Percentiles rank a stretch among this genome's conserved stretches.
phyloP scores from a whole-genome alignment of 495 filamentous ascomycete species.

The Penicillium canariense region DNA sequence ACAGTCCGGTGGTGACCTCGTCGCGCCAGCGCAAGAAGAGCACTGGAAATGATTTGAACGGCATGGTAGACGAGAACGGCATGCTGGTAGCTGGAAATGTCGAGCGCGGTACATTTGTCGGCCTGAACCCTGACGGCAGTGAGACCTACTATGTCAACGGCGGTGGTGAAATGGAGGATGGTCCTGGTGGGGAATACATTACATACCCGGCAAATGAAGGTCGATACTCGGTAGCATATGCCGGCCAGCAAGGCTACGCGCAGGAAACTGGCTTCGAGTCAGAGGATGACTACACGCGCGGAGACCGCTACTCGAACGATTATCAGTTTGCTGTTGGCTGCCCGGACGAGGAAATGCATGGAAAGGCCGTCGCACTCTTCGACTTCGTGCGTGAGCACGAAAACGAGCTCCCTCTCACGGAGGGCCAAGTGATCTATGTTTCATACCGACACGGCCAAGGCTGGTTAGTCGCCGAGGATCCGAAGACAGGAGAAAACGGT shows the following conservation, averaged over 20 bases:
- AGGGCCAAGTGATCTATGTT: slow-evolving; percentile 96
- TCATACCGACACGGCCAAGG: slow-evolving; percentile 94
- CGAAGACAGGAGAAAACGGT: slow-evolving; percentile 83
- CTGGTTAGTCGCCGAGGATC: slow-evolving; percentile 95
- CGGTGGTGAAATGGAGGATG: slow-evolving; percentile 56
- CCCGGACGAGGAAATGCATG: slow-evolving; percentile 96
- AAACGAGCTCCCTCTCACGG: slow-evolving; percentile 87
- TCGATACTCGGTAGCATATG: slow-evolving; percentile 51
- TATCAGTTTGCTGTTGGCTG: slow-evolving; percentile 95
- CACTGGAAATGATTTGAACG: slow-evolving; percentile 43
- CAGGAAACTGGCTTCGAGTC: slow-evolving; percentile 55
- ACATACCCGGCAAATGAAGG: slow-evolving; percentile 70
- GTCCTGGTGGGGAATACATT: slow-evolving; percentile 76
- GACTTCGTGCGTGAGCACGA: slow-evolving; percentile 94
- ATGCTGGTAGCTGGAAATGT: slow-evolving; percentile 24
- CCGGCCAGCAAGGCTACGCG: slow-evolving; percentile 56
- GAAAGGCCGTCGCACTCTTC: slow-evolving; percentile 92
- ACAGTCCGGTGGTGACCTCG: slow-evolving; percentile 79
- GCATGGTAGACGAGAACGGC: slow-evolving; percentile 21
- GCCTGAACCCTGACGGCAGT: slow-evolving; percentile 68
- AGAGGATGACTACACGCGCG: slow-evolving; percentile 56
- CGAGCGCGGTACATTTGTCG: slow-evolving; percentile 64
- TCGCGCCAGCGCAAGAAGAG: slow-evolving; percentile 81
- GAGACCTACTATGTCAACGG: slow-evolving; percentile 76
- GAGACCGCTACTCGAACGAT: slow-evolving; percentile 75